These are phyloP conservation scores for Licmophora abbreviata DNA, from an alignment of 108 stramenopile species.

Conservation along the genomic window DNA sequence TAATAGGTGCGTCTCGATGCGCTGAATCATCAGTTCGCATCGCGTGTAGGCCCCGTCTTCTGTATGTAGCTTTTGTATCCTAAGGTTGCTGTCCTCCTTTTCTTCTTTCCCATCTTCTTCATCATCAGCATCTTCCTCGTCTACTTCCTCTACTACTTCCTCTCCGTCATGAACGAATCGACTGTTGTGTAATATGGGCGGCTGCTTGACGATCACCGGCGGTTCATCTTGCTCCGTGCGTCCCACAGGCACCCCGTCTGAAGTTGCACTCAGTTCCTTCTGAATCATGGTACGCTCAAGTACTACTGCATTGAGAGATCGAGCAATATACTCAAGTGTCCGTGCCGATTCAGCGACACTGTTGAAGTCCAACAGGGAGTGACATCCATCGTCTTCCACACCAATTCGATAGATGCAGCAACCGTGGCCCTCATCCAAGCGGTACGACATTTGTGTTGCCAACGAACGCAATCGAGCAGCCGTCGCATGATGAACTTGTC, in stretches of 20 bases:
- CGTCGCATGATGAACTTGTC: constrained; percentile 56
- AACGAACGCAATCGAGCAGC: constrained; percentile 61
- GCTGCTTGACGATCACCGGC: constrained; percentile 1
- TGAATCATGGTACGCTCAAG: constrained; percentile 70
- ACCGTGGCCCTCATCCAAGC: constrained; percentile 74
- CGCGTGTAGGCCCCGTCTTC: constrained; percentile 49
- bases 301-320: constrained; percentile 72
- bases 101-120: constrained; percentile 41
- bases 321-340: constrained; percentile 60
- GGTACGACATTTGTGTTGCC: constrained; percentile 81
- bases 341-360: constrained; percentile 52
- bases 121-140: constrained; percentile 16
- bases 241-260: constrained; percentile 6
- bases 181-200: constrained; percentile 2
- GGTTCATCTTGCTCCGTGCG: not conserved
- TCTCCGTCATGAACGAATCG: constrained; percentile 10
- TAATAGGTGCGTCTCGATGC: constrained; percentile 75
- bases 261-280: constrained; percentile 34
- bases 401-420: constrained; percentile 61
- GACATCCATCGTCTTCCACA: constrained; percentile 84
- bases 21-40: constrained; percentile 60
- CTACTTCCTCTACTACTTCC: constrained; percentile 22
- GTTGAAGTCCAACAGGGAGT: constrained; percentile 63
- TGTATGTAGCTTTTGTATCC: constrained; percentile 24
- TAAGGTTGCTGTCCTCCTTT: constrained; percentile 13